phyloP scores from a whole-genome alignment of 345 rosid species.

The Salix caprea region DNA sequence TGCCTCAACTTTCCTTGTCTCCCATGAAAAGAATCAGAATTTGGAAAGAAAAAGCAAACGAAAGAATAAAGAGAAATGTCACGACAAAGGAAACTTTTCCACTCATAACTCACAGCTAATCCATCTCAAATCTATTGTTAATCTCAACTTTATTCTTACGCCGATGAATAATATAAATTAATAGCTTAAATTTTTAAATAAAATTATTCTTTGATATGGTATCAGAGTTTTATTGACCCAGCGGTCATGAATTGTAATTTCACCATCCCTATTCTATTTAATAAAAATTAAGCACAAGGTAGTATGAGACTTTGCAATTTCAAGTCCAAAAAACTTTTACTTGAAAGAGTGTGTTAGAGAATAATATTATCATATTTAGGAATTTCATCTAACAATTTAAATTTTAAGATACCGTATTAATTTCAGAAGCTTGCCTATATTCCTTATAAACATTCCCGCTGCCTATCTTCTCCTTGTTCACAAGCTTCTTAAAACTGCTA shows the following conservation, averaged over 20 bases:
- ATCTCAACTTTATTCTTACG: constrained; percentile 36
- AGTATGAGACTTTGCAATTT: too few species aligned
- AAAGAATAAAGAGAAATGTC: constrained; percentile 28
- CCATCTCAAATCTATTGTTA: background rate
- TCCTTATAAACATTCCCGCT: constrained; percentile 7
- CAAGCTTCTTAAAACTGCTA: background rate
- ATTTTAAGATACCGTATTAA: too few species aligned
- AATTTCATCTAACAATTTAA: fast-evolving
- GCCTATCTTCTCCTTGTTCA: constrained; percentile 4
- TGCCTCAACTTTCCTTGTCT: constrained; percentile 41
- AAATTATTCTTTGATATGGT: fast-evolving
- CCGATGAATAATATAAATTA: background rate
- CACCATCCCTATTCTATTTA: fast-evolving
- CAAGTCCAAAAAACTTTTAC: too few species aligned
- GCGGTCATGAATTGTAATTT: too few species aligned
- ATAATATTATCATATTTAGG: too few species aligned
- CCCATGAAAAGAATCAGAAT: constrained; percentile 52
- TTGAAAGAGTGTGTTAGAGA: too few species aligned
- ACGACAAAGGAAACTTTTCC: constrained; percentile 26
- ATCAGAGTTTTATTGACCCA: too few species aligned
- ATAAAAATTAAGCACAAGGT: too few species aligned
- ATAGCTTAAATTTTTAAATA: too few species aligned
- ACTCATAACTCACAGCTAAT: constrained; percentile 21
- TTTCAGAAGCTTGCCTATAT: background rate
- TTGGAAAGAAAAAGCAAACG: constrained; percentile 8